Evolutionary conservation across 169 alveolate genomes (phyloP).

Genomic region (Babesia ovata): DNA sequence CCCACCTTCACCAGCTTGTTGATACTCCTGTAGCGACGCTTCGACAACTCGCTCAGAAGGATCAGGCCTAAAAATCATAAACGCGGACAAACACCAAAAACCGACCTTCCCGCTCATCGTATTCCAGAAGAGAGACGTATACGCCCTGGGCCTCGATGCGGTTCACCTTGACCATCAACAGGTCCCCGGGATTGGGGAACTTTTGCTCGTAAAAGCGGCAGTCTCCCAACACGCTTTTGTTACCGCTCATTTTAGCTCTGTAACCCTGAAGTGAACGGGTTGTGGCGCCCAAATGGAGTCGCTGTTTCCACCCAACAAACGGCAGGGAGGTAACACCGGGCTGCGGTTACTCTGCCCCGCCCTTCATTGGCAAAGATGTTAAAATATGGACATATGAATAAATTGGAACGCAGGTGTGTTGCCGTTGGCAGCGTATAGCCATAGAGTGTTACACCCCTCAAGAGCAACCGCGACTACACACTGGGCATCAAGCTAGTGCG

Average conservation of each 20-base stretch:
- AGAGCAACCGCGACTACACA: neutral
- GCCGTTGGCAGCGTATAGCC: neutral
- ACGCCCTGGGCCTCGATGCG: conserved; percentile 96
- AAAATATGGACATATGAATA: no score
- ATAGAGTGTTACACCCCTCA: neutral
- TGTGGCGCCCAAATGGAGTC: neutral
- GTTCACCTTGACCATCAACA: conserved; percentile 91
- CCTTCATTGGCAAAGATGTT: no score
- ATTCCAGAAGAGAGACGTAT: conserved; percentile 95
- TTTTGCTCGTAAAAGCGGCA: conserved; percentile 92
- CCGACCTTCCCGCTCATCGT: conserved; percentile 93
- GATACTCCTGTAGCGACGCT: conserved; percentile 90
- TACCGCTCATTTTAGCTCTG: conserved; percentile 1
- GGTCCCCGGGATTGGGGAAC: conserved; percentile 92
- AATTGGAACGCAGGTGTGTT: no score
- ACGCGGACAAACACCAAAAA: neutral
- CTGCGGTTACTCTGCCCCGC: no score
- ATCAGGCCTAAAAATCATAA: conserved; percentile 80
- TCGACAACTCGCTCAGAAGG: conserved; percentile 92
- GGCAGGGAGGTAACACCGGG: neutral
- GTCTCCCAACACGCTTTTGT: conserved; percentile 72
- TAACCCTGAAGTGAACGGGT: neutral
- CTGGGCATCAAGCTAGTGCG: neutral
- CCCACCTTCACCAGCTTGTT: conserved; percentile 83
- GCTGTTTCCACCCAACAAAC: conserved; percentile 17